Evolutionary conservation across 495 filamentous ascomycete genomes (phyloP), one percentile per base, ranked within the genome.

Genomic region (Penicillium fimorum): DNA sequence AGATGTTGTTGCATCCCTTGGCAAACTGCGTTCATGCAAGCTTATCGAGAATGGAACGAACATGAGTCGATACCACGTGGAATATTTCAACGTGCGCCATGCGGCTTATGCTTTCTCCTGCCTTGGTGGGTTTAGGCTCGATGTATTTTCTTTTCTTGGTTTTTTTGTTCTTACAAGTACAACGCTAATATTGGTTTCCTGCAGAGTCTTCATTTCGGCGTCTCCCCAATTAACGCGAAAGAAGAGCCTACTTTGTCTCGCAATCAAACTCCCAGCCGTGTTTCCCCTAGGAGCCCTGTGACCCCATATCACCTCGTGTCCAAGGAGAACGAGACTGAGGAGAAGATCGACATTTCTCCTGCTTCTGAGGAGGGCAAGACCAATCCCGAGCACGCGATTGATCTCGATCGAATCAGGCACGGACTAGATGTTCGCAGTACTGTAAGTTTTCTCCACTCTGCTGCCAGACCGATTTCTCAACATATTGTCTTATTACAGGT

Each of bases 391-490:
- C 32, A 47, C 25, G 5, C 5, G 1, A 54, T 47, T n/a, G 2
- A 10, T 15, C 44, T 54, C 11, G 52, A 25, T 1, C 29, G 22
- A 17, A 54, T 54, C 35, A 20, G 10, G 3, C 8, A 32, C 0
- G 52, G 52, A 37, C 8, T 37, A 17, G 88, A 91, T 68, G 84
- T 87, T 50, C 82, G 88, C 20, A 91, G 86, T 13, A 90, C 88
- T 0, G 88, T 90, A 74, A 65, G 83, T 75, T 3, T 24, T n/a
- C 29, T 46, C 25, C 6, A 8, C 5, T 62, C 70, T n/a, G 67
- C 22, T 49, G 20, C 24, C 5, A 18, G 29, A 50, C 4, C 29
- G 25, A 7, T 57, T 37, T 50, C 47, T 70, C 55, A 47, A 47
- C 49, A 70, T 50, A 67, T 52, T 29, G 53, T 11, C 15, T 52